These are phyloP conservation scores for Xylaria multiplex DNA, from an alignment of 2,329 filamentous ascomycete genomes.

Conservation along the genomic window DNA sequence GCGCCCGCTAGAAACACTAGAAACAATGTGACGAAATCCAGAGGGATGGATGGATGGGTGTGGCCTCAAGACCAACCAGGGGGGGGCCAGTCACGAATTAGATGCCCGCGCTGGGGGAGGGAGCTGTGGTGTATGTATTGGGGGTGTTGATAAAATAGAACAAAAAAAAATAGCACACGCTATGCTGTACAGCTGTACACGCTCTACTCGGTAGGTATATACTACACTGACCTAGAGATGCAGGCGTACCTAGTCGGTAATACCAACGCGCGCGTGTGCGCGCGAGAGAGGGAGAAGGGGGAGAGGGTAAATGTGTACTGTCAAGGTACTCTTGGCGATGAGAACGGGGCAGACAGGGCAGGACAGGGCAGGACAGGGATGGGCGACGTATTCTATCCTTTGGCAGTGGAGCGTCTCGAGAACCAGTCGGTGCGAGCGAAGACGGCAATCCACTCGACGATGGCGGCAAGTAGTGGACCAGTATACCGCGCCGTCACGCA, in stretches of 20 bases:
- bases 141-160: constrained; percentile 17
- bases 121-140: constrained; percentile 20
- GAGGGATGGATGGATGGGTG: constrained; percentile 41
- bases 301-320: neutral
- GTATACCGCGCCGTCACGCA: constrained; percentile 18
- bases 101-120: constrained; percentile 3
- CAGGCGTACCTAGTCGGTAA: neutral
- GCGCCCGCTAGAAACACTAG: constrained; percentile 44
- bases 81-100: constrained; percentile 27
- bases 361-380: constrained; percentile 17
- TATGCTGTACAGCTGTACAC: constrained; percentile 23
- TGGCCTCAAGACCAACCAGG: constrained; percentile 38
- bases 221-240: neutral
- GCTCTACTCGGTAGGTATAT: neutral
- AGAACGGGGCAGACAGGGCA: constrained; percentile 18
- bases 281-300: too few species aligned
- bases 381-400: constrained; percentile 16
- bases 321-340: constrained; percentile 14
- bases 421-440: constrained; percentile 42
- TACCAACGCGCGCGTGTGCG: too few species aligned
- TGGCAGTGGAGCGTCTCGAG: constrained; percentile 41
- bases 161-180: constrained; percentile 6
- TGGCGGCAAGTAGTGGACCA: constrained; percentile 44
- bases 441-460: constrained; percentile 38
- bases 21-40: constrained; percentile 48